A percentile compares a stretch with the other conserved stretches of the same genome.
These are phyloP conservation scores for Penicillium argentinense DNA, from an alignment of 495 filamentous ascomycete genomes.

Conservation along the genomic window DNA sequence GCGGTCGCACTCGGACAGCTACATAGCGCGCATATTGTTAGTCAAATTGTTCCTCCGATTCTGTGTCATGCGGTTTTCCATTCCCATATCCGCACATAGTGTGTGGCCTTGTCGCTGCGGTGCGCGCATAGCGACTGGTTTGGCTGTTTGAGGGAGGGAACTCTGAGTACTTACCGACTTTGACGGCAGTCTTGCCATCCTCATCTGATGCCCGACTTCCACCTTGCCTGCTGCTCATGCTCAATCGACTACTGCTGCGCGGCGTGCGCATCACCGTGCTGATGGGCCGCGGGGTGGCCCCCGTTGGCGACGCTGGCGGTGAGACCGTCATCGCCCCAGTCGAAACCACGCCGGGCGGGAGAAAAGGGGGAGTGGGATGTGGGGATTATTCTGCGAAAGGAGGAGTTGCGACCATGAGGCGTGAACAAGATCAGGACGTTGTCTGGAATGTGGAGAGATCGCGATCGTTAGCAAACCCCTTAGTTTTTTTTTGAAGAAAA, in stretches of 20 bases:
- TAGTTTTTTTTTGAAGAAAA: constrained; percentile 13
- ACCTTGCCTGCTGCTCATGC: constrained; percentile 75
- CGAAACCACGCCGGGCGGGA: constrained; percentile 28
- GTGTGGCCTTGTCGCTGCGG: constrained; percentile 1
- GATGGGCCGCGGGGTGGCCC: constrained; percentile 68
- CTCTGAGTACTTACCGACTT: constrained; percentile 90
- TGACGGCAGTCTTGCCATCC: constrained; percentile 93
- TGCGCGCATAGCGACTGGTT: constrained; percentile 14
- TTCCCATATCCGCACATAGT: no score
- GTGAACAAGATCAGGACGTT: constrained; percentile 11
- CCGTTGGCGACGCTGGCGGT: constrained; percentile 59
- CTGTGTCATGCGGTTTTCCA: no score
- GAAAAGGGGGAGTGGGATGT: constrained; percentile 6
- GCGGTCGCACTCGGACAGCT: constrained; percentile 95
- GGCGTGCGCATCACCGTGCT: constrained; percentile 82
- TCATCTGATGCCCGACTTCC: constrained; percentile 91
- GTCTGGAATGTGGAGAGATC: constrained; percentile 22
- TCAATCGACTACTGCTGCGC: constrained; percentile 87
- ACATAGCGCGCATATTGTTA: constrained; percentile 5
- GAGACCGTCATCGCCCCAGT: constrained; percentile 50
- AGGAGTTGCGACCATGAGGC: constrained; percentile 22
- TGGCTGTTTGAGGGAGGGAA: constrained; percentile 11
- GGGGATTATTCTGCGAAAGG: constrained; percentile 17
- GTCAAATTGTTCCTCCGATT: no score
- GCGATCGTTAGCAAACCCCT: constrained; percentile 17